A percentile compares a stretch with the other conserved stretches of the same genome.
phyloP scores from a whole-genome alignment of 2,329 filamentous ascomycete genomes.

The Penicillium sp. region DNA sequence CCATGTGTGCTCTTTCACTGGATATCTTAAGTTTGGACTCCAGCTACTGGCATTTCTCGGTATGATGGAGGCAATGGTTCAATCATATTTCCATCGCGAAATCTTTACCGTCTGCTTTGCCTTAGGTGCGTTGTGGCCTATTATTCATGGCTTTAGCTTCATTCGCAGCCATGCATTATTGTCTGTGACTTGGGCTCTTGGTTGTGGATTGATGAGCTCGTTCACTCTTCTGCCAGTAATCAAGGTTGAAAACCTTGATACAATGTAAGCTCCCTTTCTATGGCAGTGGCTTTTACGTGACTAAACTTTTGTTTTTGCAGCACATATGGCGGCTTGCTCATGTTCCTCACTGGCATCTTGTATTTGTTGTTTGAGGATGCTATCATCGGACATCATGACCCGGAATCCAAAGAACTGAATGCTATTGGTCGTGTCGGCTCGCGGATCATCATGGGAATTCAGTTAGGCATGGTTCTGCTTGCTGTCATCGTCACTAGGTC shows the following conservation, averaged over 20 bases:
- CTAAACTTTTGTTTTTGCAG: constrained; percentile 44
- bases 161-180: constrained; percentile 64
- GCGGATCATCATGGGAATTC: constrained; percentile 46
- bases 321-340: constrained; percentile 70
- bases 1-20: constrained; percentile 61
- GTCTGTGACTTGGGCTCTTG: constrained; percentile 68
- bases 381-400: constrained; percentile 47
- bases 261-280: constrained; percentile 60
- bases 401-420: constrained; percentile 6
- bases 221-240: constrained; percentile 87
- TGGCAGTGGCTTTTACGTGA: not conserved
- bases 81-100: constrained; percentile 88
- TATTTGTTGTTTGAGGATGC: constrained; percentile 79
- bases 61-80: constrained; percentile 74
- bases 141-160: constrained; percentile 70
- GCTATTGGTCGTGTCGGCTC: constrained; percentile 33
- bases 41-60: constrained; percentile 67
- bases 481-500: constrained; percentile 84
- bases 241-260: constrained; percentile 72
- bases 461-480: constrained; percentile 73
- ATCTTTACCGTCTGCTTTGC: constrained; percentile 80
- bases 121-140: constrained; percentile 74
- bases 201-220: constrained; percentile 78
- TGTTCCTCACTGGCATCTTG: constrained; percentile 70
- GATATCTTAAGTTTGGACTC: constrained; percentile 58